Evolutionary conservation across 202 grass and related monocot species (phyloP).

Genomic region (Saccharum hybrid): DNA sequence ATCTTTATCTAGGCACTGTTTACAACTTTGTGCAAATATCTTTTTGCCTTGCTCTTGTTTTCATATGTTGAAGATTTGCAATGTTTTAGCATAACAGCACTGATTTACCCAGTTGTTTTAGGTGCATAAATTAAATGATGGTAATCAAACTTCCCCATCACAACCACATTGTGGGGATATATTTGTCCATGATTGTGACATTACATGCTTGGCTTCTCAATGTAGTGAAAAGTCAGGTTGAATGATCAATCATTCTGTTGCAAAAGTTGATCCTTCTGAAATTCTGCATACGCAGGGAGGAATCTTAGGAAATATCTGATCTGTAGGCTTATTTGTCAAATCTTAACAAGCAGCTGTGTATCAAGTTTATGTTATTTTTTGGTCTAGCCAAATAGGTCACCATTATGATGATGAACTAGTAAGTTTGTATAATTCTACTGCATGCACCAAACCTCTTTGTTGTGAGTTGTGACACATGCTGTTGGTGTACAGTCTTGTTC

Average conservation of each 20-base stretch:
- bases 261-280: slow-evolving; percentile 3
- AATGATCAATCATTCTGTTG: slow-evolving; percentile 34
- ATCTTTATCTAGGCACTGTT: slow-evolving; percentile 15
- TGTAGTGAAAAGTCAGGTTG: slow-evolving; percentile 36
- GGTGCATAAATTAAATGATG: slow-evolving; percentile 23
- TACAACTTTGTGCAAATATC: slow-evolving; percentile 29
- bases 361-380: background rate
- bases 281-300: slow-evolving; percentile 18
- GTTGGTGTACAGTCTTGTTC: slow-evolving; percentile 30
- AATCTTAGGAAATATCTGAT: slow-evolving; percentile 30
- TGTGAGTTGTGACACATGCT: background rate
- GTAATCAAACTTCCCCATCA: slow-evolving; percentile 32
- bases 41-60: slow-evolving; percentile 22
- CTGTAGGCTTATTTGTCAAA: slow-evolving; percentile 27
- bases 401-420: slow-evolving; percentile 1
- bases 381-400: background rate
- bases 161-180: slow-evolving; percentile 36
- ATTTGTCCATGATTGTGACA: slow-evolving; percentile 41
- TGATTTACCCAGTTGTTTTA: slow-evolving; percentile 30
- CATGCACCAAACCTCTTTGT: background rate
- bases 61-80: slow-evolving; percentile 16
- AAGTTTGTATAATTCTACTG: slow-evolving; percentile 27
- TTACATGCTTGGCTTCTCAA: slow-evolving; percentile 42
- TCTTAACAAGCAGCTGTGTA: background rate
- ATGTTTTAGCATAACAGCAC: slow-evolving; percentile 34